phyloP scores from a whole-genome alignment of 192 early-diverging fungal genomes.

The Tieghemiomyces parasiticus region DNA sequence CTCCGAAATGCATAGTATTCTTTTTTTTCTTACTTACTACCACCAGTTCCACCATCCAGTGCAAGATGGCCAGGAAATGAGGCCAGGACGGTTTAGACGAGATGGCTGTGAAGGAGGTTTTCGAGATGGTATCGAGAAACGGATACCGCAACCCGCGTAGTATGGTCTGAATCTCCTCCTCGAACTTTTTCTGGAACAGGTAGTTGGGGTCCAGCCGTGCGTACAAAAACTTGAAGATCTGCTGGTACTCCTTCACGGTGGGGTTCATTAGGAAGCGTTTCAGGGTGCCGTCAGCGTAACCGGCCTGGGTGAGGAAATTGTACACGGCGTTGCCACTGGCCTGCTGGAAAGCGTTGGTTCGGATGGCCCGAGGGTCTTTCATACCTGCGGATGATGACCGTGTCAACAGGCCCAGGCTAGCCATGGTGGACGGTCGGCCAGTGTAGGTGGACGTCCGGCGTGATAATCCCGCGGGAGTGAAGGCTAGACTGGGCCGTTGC shows the following conservation, averaged over 20 bases:
- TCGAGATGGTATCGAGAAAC: constrained; percentile 22
- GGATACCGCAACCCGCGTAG: constrained; percentile 36
- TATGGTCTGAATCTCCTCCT: constrained; percentile 48
- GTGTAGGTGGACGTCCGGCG: constrained; percentile 3
- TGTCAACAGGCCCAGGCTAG: not conserved
- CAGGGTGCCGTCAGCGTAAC: constrained; percentile 38
- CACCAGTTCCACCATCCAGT: constrained; percentile 61
- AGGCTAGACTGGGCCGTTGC: not conserved
- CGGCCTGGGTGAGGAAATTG: constrained; percentile 41
- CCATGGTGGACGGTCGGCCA: not conserved
- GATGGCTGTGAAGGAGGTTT: constrained; percentile 29
- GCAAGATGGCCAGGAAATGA: constrained; percentile 44
- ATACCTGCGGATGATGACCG: constrained; percentile 18
- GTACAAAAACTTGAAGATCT: constrained; percentile 62
- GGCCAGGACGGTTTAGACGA: constrained; percentile 39
- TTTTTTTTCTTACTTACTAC: constrained; percentile 17
- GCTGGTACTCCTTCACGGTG: constrained; percentile 53
- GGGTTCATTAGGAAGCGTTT: constrained; percentile 42
- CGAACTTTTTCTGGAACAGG: constrained; percentile 44
- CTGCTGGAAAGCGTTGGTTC: constrained; percentile 40
- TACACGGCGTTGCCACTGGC: constrained; percentile 43
- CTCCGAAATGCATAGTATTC: too few relatives aligned
- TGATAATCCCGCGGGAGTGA: not conserved
- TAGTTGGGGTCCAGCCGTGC: constrained; percentile 48
- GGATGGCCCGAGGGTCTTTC: constrained; percentile 54